Conservation (phyloP, 768 basidiomycete genomes). For the Mycena venus region DNA sequence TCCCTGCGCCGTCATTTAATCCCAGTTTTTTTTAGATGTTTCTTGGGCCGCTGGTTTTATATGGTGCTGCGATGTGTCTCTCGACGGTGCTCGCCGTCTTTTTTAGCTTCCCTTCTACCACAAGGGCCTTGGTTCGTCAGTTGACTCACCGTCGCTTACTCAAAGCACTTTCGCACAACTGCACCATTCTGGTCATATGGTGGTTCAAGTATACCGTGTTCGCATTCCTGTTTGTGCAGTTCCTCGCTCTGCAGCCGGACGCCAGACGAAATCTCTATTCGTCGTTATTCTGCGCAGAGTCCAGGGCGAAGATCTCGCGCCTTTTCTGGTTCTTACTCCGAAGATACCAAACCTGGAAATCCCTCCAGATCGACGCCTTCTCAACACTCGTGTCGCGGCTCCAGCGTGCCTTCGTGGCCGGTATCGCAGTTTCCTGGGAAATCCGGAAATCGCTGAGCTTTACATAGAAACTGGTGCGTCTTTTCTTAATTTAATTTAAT, state of each 20-base stretch:
- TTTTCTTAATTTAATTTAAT: too few relatives aligned
- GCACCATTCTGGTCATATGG: too few relatives aligned
- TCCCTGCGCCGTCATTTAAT: too few relatives aligned
- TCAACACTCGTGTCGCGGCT: not conserved
- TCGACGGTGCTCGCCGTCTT: not conserved
- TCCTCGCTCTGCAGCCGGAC: too few relatives aligned
- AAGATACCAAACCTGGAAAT: not conserved
- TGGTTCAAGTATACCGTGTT: too few relatives aligned
- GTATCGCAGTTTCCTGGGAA: not conserved
- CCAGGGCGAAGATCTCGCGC: not conserved
- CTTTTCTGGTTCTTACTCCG: not conserved
- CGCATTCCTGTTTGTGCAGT: too few relatives aligned
- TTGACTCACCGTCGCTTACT: too few relatives aligned
- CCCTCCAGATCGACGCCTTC: not conserved
- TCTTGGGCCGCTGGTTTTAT: too few relatives aligned
- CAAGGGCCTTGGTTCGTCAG: too few relatives aligned
- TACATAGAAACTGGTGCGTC: not conserved
- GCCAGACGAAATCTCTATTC: not conserved
- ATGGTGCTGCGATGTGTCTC: not conserved
- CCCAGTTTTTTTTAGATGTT: not conserved
- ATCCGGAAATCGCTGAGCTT: not conserved
- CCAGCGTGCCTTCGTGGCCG: not conserved
- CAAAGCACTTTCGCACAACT: too few relatives aligned
- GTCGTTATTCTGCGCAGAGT: not conserved
- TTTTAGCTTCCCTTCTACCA: too few relatives aligned